Conservation (phyloP, 2,329 filamentous ascomycete species). For the Colletotrichum sp. region DNA sequence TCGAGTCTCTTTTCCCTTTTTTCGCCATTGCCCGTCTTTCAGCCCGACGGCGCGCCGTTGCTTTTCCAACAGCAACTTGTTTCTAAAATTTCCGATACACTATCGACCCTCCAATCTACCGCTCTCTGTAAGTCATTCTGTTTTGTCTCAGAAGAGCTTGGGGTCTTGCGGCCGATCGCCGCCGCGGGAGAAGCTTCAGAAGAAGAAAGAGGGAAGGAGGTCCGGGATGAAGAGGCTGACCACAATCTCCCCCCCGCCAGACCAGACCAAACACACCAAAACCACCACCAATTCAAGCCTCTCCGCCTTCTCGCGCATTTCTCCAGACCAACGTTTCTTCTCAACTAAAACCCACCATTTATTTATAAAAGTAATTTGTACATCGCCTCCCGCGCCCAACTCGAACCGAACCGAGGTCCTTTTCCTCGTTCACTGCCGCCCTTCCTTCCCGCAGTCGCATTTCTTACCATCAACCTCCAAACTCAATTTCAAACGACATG, state of each 20-base stretch:
- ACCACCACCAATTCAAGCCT: neutral
- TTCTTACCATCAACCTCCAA: neutral
- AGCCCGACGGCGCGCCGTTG: conserved; percentile 3
- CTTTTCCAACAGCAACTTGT: conserved; percentile 4
- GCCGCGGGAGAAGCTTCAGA: conserved; percentile 7
- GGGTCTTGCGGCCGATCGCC: neutral
- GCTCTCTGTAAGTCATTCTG: conserved; percentile 5
- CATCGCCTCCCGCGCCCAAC: neutral
- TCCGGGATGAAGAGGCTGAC: conserved; percentile 17
- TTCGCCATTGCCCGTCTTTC: neutral
- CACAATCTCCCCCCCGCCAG: conserved; percentile 5
- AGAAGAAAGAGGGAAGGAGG: conserved; percentile 7
- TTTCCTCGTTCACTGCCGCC: neutral
- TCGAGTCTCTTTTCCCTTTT: neutral
- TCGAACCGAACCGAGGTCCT: neutral
- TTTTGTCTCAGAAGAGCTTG: neutral
- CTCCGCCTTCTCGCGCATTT: neutral
- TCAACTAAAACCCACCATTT: neutral
- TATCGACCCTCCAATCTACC: neutral
- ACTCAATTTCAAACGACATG: conserved; percentile 9
- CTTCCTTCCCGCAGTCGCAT: neutral
- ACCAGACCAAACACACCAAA: neutral
- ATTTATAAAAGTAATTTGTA: neutral
- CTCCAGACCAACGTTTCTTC: conserved; percentile 9
- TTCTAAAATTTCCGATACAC: neutral